Percentiles rank a stretch among this genome's conserved stretches.
These are phyloP conservation scores for Wickerhamomyces subpelliculosus DNA, from an alignment of 805 yeast species.

Conservation along the genomic window DNA sequence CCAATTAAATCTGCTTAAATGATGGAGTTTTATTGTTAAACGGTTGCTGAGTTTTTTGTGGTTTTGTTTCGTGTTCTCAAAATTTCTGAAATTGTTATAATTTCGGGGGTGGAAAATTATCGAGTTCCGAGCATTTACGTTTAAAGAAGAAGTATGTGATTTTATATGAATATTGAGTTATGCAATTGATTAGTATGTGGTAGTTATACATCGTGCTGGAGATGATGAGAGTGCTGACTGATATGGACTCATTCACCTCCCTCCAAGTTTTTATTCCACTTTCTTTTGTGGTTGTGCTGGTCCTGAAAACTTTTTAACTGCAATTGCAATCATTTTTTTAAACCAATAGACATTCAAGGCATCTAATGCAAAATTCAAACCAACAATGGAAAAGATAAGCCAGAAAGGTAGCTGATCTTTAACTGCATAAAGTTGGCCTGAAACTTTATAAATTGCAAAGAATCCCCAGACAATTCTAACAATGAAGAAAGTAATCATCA, in stretches of 20 bases:
- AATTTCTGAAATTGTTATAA: too few relatives aligned
- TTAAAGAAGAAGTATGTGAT: too few relatives aligned
- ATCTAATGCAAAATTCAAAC: constrained; percentile 57
- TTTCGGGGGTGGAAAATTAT: too few relatives aligned
- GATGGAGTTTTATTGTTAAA: too few relatives aligned
- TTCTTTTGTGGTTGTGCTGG: not conserved
- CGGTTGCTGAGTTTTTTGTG: not conserved
- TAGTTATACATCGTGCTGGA: too few relatives aligned
- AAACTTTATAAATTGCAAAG: constrained; percentile 51
- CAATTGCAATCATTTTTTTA: constrained; percentile 72
- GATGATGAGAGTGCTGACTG: too few relatives aligned
- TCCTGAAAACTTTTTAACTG: constrained; percentile 40
- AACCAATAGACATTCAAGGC: constrained; percentile 81
- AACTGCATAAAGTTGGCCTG: constrained; percentile 39
- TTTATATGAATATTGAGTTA: too few relatives aligned
- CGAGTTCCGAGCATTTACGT: too few relatives aligned
- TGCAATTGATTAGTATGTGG: too few relatives aligned
- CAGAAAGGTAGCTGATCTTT: constrained; percentile 38
- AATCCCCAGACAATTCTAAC: constrained; percentile 87
- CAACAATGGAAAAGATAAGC: constrained; percentile 43
- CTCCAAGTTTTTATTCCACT: not conserved
- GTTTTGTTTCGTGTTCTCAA: not conserved
- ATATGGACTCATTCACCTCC: too few relatives aligned
- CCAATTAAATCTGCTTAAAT: not conserved
- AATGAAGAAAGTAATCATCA: constrained; percentile 64